These are phyloP conservation scores for Aspergillus sp. DNA, from an alignment of 2,329 filamentous ascomycete species.

Conservation along the genomic window DNA sequence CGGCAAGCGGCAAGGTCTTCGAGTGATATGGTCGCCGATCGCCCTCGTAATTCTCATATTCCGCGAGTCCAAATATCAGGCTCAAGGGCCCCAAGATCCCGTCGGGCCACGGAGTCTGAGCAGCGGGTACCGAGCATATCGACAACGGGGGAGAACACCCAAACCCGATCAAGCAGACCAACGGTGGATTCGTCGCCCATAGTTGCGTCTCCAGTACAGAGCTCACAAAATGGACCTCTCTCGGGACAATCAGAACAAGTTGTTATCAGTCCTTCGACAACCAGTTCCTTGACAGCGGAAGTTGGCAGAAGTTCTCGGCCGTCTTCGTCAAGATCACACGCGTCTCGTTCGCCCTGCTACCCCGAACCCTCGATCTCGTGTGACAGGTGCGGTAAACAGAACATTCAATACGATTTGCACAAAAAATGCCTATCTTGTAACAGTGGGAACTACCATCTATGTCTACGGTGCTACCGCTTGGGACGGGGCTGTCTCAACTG, in stretches of 20 bases:
- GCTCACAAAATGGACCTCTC: conserved; percentile 2
- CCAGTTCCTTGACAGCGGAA: conserved; percentile 14
- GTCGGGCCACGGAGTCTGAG: conserved; percentile 35
- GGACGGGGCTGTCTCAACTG: conserved; percentile 79
- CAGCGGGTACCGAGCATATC: conserved; percentile 26
- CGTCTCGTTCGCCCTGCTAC: conserved; percentile 43
- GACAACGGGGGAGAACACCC: conserved; percentile 21
- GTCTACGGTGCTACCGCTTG: conserved; percentile 73
- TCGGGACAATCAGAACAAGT: conserved; percentile 14
- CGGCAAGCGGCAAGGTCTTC: conserved; percentile 34
- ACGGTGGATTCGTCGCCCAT: conserved; percentile 24
- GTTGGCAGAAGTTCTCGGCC: conserved; percentile 24
- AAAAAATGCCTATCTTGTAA: conserved; percentile 76
- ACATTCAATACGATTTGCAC: conserved; percentile 84
- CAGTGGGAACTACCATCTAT: conserved; percentile 73
- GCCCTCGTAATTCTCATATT: conserved; percentile 26
- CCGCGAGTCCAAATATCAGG: conserved; percentile 23
- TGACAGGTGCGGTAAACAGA: conserved; percentile 64
- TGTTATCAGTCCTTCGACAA: conserved; percentile 6
- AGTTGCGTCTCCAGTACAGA: conserved; percentile 15
- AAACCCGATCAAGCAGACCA: conserved; percentile 22
- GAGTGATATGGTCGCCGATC: conserved; percentile 36
- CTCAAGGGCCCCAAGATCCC: conserved; percentile 23
- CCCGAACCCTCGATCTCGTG: conserved; percentile 73
- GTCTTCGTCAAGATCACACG: conserved; percentile 31